A percentile compares a stretch with the other conserved stretches of the same genome.
Conservation (phyloP, 495 filamentous ascomycete species). For the Penicillium pancosmium region DNA sequence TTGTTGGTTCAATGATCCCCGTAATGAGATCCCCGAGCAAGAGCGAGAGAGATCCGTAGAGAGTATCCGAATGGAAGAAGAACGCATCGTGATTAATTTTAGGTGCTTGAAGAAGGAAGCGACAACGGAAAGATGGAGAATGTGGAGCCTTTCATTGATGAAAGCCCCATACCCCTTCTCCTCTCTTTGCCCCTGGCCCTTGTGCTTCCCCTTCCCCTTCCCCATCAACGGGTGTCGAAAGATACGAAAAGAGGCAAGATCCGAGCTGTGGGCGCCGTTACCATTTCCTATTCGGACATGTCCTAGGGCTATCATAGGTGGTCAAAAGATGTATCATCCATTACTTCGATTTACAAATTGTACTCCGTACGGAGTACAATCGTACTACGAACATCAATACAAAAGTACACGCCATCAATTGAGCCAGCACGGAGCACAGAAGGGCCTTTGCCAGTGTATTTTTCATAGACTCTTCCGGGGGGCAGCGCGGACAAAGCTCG, state of each 20-base stretch:
- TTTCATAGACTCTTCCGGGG: not conserved
- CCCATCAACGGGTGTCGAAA: constrained; percentile 1
- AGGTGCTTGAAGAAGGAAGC: not conserved
- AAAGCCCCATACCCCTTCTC: not conserved
- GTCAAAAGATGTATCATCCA: not conserved
- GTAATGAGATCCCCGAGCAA: constrained; percentile 9
- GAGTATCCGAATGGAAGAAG: not conserved
- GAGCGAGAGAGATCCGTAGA: not conserved
- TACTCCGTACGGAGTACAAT: no score
- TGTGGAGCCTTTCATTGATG: not conserved
- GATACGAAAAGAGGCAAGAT: not conserved
- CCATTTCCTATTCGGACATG: constrained; percentile 2
- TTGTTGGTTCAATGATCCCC: constrained; percentile 3
- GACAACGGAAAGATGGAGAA: not conserved
- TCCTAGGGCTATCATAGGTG: not conserved
- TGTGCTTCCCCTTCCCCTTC: not conserved
- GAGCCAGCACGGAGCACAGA: not conserved
- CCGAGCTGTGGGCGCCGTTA: constrained; percentile 4
- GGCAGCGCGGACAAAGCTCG: constrained; percentile 1
- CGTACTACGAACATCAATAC: constrained; percentile 5
- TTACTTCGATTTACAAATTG: not conserved
- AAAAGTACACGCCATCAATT: constrained; percentile 3
- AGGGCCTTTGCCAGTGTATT: not conserved
- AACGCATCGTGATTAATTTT: not conserved
- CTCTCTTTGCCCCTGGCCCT: not conserved